These are phyloP conservation scores for Penicillium rolfsii DNA, from an alignment of 2,329 filamentous ascomycete genomes.

Conservation along the genomic window DNA sequence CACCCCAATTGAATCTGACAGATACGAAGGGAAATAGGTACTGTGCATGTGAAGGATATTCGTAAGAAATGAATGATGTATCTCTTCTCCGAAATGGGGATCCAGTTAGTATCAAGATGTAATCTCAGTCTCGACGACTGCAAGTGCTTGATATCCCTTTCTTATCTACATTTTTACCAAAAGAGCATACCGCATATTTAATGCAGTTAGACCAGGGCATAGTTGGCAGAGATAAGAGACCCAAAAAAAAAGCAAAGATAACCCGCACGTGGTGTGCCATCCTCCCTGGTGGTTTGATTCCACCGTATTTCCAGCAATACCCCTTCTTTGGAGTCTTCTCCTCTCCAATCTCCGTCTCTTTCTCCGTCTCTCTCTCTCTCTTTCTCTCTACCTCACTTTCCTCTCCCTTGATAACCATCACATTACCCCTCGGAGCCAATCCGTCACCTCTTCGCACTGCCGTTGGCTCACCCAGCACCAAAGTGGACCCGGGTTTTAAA, in stretches of 20 bases:
- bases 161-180: constrained; percentile 31
- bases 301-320: no score
- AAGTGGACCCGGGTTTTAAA: constrained; percentile 18
- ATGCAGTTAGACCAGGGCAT: constrained; percentile 2
- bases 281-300: background rate
- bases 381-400: background rate
- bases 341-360: background rate
- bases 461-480: background rate
- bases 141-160: constrained; percentile 31
- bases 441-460: background rate
- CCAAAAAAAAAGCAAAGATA: background rate
- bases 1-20: constrained; percentile 19
- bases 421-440: constrained; percentile 1
- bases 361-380: background rate
- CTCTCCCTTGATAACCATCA: background rate
- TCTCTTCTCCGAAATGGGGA: no score
- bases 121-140: no score
- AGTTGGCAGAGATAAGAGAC: constrained; percentile 1
- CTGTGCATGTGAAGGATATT: no score
- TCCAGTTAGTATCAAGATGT: no score
- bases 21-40: no score
- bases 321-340: background rate
- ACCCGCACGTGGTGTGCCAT: background rate
- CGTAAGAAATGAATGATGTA: no score
- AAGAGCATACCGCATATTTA: constrained; percentile 39